Percentiles rank a stretch among this genome's conserved stretches.
phyloP scores from a whole-genome alignment of 1,139 yeast genomes.

The Pichia sp. region DNA sequence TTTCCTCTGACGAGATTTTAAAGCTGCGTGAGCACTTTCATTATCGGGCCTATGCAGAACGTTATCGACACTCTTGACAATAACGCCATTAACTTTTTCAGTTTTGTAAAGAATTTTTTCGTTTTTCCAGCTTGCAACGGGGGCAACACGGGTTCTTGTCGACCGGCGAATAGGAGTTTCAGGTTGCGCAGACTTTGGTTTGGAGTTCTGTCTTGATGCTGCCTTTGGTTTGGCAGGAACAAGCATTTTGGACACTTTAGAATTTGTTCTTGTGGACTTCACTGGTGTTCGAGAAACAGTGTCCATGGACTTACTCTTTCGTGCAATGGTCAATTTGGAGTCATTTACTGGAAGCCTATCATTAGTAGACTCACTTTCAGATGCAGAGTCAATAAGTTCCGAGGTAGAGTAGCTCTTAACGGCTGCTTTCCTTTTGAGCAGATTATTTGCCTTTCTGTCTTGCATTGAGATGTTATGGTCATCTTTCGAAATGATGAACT shows the following conservation, averaged over 20 bases:
- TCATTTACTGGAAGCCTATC: background rate
- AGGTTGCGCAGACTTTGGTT: conserved; percentile 13
- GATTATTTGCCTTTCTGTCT: background rate
- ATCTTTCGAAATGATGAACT: conserved; percentile 1
- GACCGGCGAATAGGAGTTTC: conserved; percentile 42
- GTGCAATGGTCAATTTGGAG: background rate
- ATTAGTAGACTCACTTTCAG: background rate
- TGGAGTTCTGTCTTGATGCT: background rate
- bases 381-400: background rate
- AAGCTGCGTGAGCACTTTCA: background rate
- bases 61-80: conserved; percentile 57
- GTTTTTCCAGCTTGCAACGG: conserved; percentile 82
- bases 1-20: background rate
- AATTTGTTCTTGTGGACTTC: background rate
- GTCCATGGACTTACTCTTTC: background rate
- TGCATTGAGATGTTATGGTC: background rate
- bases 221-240: background rate
- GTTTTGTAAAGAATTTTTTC: conserved; percentile 65
- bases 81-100: conserved; percentile 41
- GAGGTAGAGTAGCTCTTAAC: background rate
- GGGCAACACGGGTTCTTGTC: conserved; percentile 60
- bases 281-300: background rate
- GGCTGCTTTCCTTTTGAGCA: background rate
- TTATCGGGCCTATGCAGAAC: conserved; percentile 36
- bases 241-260: background rate